Percentiles rank a stretch among this genome's conserved stretches.
phyloP scores from a whole-genome alignment of 768 basidiomycete genomes.

The Tephrocybe sp. region DNA sequence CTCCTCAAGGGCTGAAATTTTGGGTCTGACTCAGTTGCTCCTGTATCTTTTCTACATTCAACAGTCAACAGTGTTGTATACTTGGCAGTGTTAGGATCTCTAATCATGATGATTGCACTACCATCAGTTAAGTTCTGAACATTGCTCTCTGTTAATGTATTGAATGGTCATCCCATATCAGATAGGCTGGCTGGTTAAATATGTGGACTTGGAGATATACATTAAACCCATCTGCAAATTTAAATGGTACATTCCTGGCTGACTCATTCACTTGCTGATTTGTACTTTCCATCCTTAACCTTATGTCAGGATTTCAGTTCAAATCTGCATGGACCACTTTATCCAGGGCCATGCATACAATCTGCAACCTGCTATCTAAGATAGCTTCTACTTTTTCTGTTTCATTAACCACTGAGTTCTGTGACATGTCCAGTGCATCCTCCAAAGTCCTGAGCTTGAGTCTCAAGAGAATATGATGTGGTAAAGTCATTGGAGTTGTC shows the following conservation, averaged over 20 bases:
- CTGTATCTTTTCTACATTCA: not conserved
- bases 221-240: conserved; percentile 9
- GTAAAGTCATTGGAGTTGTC: too few species aligned
- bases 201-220: conserved; percentile 17
- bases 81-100: conserved; percentile 19
- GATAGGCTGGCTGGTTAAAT: not conserved
- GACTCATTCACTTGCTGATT: not conserved
- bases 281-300: not conserved
- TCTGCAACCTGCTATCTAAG: too few species aligned
- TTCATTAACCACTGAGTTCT: not conserved
- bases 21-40: too few species aligned
- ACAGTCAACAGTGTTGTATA: conserved; percentile 14
- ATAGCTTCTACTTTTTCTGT: not conserved
- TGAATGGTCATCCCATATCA: conserved; percentile 22
- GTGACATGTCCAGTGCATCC: too few species aligned
- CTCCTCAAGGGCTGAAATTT: not conserved
- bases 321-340: too few species aligned
- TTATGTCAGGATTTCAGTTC: not conserved
- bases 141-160: conserved; percentile 14
- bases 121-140: conserved; percentile 17
- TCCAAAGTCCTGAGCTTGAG: too few species aligned
- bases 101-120: conserved; percentile 14
- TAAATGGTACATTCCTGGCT: conserved; percentile 11
- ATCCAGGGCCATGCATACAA: too few species aligned
- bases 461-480: too few species aligned